A percentile compares a stretch with the other conserved stretches of the same genome.
phyloP scores from a whole-genome alignment of 169 alveolate species.

The Eimeria sp. region DNA sequence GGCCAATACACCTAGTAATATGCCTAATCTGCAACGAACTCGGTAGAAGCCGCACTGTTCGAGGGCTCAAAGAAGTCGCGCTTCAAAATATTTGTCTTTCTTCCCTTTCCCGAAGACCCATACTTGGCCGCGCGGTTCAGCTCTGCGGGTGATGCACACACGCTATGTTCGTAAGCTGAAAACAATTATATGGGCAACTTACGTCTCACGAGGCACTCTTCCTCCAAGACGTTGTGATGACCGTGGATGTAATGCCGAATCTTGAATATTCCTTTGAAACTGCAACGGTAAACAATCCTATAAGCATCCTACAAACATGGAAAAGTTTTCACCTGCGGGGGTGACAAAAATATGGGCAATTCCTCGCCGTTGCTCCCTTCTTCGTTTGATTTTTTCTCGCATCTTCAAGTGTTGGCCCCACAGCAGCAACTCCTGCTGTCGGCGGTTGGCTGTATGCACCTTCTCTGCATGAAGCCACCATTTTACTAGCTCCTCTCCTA shows the following conservation, averaged over 20 bases:
- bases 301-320: not conserved
- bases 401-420: slow-evolving; percentile 37
- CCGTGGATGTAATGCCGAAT: not conserved
- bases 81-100: slow-evolving; percentile 18
- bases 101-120: slow-evolving; percentile 4
- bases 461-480: slow-evolving; percentile 11
- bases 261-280: not conserved
- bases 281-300: not conserved
- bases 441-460: slow-evolving; percentile 5
- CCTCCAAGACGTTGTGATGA: not conserved
- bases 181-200: not conserved
- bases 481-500: slow-evolving; percentile 32
- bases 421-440: slow-evolving; percentile 57
- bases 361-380: slow-evolving; percentile 11
- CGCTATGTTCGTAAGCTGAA: not conserved
- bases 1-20: not conserved
- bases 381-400: slow-evolving; percentile 15
- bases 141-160: slow-evolving; percentile 30
- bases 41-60: slow-evolving; percentile 30
- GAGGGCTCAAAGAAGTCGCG: slow-evolving; percentile 10
- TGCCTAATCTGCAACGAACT: not conserved
- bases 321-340: not conserved
- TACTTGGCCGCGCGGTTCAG: slow-evolving; percentile 10
- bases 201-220: not conserved
- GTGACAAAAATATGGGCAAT: slow-evolving; percentile 28